Conservation (phyloP, 2,329 filamentous ascomycete genomes). For the Cladosporium sp. region DNA sequence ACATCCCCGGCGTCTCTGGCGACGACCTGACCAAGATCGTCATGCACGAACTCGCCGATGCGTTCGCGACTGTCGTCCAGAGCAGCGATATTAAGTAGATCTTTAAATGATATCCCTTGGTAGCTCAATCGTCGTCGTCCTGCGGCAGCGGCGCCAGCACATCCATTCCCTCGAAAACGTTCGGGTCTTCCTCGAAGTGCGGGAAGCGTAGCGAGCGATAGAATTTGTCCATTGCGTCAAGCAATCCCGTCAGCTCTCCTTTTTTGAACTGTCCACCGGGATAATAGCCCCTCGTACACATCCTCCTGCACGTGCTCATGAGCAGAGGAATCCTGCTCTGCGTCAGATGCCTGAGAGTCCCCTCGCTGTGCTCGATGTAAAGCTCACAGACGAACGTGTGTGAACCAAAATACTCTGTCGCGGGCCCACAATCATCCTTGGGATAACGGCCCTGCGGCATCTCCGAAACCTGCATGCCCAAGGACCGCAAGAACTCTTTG, state of each 20-base stretch:
- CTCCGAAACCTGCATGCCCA: conserved; percentile 18
- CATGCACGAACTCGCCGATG: conserved; percentile 56
- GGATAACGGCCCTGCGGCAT: neutral
- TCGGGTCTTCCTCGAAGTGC: conserved; percentile 24
- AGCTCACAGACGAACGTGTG: conserved; percentile 22
- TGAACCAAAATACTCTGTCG: conserved; percentile 11
- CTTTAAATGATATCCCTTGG: neutral
- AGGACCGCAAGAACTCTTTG: conserved; percentile 18
- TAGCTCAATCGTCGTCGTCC: conserved; percentile 17
- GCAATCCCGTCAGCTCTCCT: conserved; percentile 10
- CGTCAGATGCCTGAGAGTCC: conserved; percentile 15
- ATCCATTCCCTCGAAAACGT: conserved; percentile 25
- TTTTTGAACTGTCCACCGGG: conserved; percentile 12
- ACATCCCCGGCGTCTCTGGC: conserved; percentile 57
- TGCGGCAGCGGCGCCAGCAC: conserved; percentile 17
- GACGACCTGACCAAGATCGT: conserved; percentile 49
- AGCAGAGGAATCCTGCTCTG: conserved; percentile 16
- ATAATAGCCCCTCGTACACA: neutral
- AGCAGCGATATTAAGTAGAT: conserved; percentile 41
- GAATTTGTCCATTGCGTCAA: neutral
- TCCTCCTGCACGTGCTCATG: conserved; percentile 20
- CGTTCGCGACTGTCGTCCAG: conserved; percentile 55
- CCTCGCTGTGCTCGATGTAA: conserved; percentile 21
- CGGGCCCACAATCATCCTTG: conserved; percentile 14
- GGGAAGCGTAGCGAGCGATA: conserved; percentile 17